These are phyloP conservation scores for Naegleria gruberi DNA, from an alignment of 208 protist genomes.

Conservation along the genomic window DNA sequence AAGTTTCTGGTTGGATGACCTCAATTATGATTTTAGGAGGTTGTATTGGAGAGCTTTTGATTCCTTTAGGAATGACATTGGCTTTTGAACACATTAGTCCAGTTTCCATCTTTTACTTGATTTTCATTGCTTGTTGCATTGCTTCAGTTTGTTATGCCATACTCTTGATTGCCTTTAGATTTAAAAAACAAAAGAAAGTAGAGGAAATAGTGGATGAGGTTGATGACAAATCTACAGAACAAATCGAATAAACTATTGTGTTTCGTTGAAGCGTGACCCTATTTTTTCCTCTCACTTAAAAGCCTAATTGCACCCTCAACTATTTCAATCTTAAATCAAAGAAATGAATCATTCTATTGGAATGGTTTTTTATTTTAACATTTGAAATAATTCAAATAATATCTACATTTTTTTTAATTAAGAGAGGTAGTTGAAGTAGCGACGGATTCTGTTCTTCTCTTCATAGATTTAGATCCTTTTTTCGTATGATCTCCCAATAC, in stretches of 20 bases:
- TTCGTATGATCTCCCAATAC: not conserved
- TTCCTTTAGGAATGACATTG: not conserved
- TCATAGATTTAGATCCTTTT: not conserved
- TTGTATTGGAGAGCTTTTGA: not conserved
- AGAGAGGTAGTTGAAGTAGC: not conserved
- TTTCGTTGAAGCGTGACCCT: too few relatives aligned
- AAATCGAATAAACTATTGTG: too few relatives aligned
- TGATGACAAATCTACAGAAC: not conserved
- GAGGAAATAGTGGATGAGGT: not conserved
- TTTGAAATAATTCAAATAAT: too few relatives aligned
- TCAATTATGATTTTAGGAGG: not conserved
- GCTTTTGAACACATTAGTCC: not conserved
- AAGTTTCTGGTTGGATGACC: constrained; percentile 10
- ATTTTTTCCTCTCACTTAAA: too few relatives aligned
- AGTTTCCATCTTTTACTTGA: not conserved
- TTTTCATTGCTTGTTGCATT: not conserved
- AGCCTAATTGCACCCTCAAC: too few relatives aligned
- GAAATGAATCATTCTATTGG: not conserved
- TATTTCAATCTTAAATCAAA: too few relatives aligned
- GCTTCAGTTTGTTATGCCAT: not conserved
- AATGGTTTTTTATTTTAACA: not conserved
- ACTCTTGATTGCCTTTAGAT: not conserved
- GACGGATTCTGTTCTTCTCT: not conserved
- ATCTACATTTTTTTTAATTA: too few relatives aligned
- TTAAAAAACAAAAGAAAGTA: not conserved